A percentile compares a stretch with the other conserved stretches of the same genome.
Evolutionary conservation across 352 stramenopile genomes (phyloP).

Genomic region (Lagenidium sp.): DNA sequence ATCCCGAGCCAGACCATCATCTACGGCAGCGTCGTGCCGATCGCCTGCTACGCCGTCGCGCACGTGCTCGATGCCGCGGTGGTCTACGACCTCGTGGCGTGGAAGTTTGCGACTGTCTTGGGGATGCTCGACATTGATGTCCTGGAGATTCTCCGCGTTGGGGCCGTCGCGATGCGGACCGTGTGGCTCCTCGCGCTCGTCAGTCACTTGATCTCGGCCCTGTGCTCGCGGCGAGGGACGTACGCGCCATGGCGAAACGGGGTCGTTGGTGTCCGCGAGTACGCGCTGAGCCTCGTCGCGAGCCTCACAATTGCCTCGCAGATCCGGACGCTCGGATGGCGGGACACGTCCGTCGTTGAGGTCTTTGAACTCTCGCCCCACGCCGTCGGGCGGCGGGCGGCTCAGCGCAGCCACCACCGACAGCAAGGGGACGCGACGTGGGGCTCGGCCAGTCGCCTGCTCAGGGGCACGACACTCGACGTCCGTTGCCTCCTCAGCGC

Average conservation of each 20-base stretch:
- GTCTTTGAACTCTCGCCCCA: constrained; percentile 1
- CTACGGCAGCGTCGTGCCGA: constrained; percentile 21
- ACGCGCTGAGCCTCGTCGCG: constrained; percentile 13
- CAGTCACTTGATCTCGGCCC: constrained; percentile 6
- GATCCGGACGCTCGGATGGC: constrained; percentile 1
- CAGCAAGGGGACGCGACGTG: neutral
- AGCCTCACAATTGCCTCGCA: constrained; percentile 8
- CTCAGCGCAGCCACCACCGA: no score
- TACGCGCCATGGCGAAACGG: no score
- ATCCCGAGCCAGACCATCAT: constrained; percentile 22
- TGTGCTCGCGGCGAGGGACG: constrained; percentile 6
- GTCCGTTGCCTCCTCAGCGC: constrained; percentile 7
- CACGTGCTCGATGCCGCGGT: constrained; percentile 18
- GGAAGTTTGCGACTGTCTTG: constrained; percentile 11
- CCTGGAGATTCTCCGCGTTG: constrained; percentile 9
- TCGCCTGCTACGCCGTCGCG: constrained; percentile 19
- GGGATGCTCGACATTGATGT: constrained; percentile 6
- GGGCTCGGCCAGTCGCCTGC: neutral
- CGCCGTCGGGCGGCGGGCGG: neutral
- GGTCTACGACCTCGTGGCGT: constrained; percentile 13
- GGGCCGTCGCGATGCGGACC: constrained; percentile 19
- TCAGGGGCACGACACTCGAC: constrained; percentile 4
- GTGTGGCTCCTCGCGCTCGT: constrained; percentile 15
- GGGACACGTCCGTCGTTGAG: constrained; percentile 1
- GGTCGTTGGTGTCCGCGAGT: constrained; percentile 12